phyloP scores from a whole-genome alignment of 176 grass and related monocot genomes.

The sorghum (Sorghum bicolor) region DNA sequence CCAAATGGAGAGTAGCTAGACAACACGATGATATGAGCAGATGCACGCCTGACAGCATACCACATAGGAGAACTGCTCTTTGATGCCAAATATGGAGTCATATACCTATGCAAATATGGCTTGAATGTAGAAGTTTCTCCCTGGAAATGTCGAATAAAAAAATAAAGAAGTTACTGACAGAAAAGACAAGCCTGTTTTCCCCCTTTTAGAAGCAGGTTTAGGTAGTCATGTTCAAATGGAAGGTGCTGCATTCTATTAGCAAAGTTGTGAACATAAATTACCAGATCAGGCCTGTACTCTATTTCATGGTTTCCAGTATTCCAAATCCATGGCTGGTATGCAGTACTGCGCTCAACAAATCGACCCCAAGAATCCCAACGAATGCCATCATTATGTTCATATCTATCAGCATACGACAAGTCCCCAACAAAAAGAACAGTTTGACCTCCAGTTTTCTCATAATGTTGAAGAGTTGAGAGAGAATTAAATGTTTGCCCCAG shows the following conservation, averaged over 20 bases:
- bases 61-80: constrained; percentile 95
- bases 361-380: constrained; percentile 94
- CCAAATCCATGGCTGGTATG: constrained; percentile 96
- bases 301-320: constrained; percentile 94
- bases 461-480: constrained; percentile 92
- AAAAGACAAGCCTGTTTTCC: background rate
- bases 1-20: constrained; percentile 98
- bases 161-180: background rate
- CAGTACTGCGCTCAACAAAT: constrained; percentile 70
- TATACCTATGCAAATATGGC: constrained; percentile 72
- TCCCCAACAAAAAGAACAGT: constrained; percentile 85
- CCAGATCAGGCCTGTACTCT: constrained; percentile 93
- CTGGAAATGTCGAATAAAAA: constrained; percentile 31
- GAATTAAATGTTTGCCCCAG: constrained; percentile 98
- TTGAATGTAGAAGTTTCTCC: constrained; percentile 77
- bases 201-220: background rate
- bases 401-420: constrained; percentile 91
- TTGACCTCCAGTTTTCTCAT: constrained; percentile 68
- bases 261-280: constrained; percentile 35
- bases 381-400: constrained; percentile 78
- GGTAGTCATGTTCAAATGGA: constrained; percentile 12
- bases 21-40: constrained; percentile 92
- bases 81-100: constrained; percentile 72
- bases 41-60: constrained; percentile 91
- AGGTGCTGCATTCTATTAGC: background rate